Percentiles rank a stretch among this genome's conserved stretches.
phyloP scores from a whole-genome alignment of 331 rosid genomes.

The Erythrophleum ivorense region DNA sequence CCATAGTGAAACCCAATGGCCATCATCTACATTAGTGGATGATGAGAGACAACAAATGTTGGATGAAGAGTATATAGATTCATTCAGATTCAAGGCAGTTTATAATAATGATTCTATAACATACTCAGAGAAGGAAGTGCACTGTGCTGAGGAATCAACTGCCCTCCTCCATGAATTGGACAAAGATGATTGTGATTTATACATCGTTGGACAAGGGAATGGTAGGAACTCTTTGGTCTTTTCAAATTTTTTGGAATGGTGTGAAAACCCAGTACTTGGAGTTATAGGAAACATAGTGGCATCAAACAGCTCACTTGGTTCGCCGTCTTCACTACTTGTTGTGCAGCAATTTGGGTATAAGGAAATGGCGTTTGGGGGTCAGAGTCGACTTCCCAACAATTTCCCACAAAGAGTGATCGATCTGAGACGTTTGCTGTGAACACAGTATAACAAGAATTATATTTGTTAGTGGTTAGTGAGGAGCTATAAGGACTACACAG shows the following conservation, averaged over 20 bases:
- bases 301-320: slow-evolving; percentile 4
- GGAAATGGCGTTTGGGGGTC: neutral
- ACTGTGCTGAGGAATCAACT: neutral
- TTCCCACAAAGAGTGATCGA: neutral
- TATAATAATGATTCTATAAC: slow-evolving; percentile 25
- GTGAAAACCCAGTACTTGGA: neutral
- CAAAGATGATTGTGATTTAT: neutral
- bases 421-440: neutral
- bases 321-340: slow-evolving; percentile 38
- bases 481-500: too few species aligned
- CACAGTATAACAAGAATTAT: too few species aligned
- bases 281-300: neutral
- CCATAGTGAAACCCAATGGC: neutral
- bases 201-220: neutral
- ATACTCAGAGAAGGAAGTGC: neutral
- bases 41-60: slow-evolving; percentile 19
- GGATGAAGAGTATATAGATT: slow-evolving; percentile 33
- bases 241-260: neutral
- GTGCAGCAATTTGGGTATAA: slow-evolving; percentile 35
- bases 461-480: too few species aligned
- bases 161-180: neutral
- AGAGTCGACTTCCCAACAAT: neutral
- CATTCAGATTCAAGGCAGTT: slow-evolving; percentile 39
- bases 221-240: neutral
- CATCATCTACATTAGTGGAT: neutral